Base-by-base conservation (phyloP, 352 stramenopile genomes). In the Phytophthora podocarpi region DNA sequence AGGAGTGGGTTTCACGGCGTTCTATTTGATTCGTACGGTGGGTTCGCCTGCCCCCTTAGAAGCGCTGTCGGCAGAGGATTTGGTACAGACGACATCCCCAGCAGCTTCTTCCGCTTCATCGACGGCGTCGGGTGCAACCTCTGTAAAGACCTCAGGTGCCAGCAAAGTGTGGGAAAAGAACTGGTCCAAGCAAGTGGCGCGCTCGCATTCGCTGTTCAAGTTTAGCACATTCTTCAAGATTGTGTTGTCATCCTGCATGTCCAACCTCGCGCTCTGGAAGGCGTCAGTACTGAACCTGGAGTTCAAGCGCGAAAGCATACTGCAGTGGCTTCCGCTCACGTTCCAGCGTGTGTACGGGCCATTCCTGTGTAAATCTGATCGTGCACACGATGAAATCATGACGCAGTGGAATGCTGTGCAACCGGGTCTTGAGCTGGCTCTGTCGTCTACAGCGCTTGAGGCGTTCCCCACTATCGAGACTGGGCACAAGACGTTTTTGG, bases 21-120 rank as follows among this genome's bases (percentile, higher is more conserved):
- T 93, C 18, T 95, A 95, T 59, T 70, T 95, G 39, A 80, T 93
- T 26, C 82, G 85, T 3, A 93, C 87, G 0, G 77, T 87, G 15
- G 82, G 84, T 10, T 59, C 65, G 4, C 50, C 40, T 12, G 41
- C 48, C 4, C 36, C 59, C 0, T 46, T 78, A 32, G 48, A 82
- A 35, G 45, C 72, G 10, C 31, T 87, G n/a, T 62, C 64, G 2
- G 48, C 69, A 1, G 54, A 79, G 2, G 60, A 74, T 8, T 47
- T 76, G 40, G 40, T 24, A 15, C 20, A 48, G 10, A 24, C 39
- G 8, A 11, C 27, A 28, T 55, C 70, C 4, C 16, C 76, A 45
- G 21, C 27, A 43, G 5, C 40, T 50, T 56, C 67, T 0, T 39
- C 50, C 8, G 24, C 23, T 20, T 42, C 53, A 8, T 49, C 51